Evolutionary conservation across 129 eudicot genomes (phyloP).

Genomic region (Flaveria brownii): DNA sequence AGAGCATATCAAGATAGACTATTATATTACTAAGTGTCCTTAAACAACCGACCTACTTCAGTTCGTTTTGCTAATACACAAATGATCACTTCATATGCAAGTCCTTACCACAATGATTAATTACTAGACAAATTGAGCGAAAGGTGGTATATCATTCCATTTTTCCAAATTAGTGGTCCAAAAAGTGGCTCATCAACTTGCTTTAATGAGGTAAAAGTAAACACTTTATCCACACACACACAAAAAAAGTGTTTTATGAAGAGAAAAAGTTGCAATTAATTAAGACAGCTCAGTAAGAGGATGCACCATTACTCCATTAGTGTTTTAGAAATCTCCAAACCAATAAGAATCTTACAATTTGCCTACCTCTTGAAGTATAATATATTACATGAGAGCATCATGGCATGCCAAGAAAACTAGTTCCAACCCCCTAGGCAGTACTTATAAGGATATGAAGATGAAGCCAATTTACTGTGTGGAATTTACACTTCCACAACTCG

Average conservation of each 20-base stretch:
- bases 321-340: not conserved
- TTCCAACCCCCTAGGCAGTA: not conserved
- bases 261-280: constrained; percentile 17
- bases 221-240: constrained; percentile 19
- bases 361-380: not conserved
- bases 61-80: constrained; percentile 1
- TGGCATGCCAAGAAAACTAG: not conserved
- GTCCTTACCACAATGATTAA: constrained; percentile 12
- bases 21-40: not conserved
- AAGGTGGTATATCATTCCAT: constrained; percentile 8
- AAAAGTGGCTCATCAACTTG: constrained; percentile 28
- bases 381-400: not conserved
- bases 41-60: not conserved
- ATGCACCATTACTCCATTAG: not conserved
- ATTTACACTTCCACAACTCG: not conserved
- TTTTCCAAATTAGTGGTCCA: constrained; percentile 25
- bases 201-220: constrained; percentile 19
- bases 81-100: constrained; percentile 18
- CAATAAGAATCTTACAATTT: not conserved
- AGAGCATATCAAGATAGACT: not conserved
- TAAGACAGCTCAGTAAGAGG: not conserved
- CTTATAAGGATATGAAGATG: not conserved
- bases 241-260: constrained; percentile 7
- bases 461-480: not conserved
- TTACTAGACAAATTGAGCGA: constrained; percentile 15